Evolutionary conservation across 2,329 filamentous ascomycete species (phyloP).

Genomic region (Sporothrix globosa): DNA sequence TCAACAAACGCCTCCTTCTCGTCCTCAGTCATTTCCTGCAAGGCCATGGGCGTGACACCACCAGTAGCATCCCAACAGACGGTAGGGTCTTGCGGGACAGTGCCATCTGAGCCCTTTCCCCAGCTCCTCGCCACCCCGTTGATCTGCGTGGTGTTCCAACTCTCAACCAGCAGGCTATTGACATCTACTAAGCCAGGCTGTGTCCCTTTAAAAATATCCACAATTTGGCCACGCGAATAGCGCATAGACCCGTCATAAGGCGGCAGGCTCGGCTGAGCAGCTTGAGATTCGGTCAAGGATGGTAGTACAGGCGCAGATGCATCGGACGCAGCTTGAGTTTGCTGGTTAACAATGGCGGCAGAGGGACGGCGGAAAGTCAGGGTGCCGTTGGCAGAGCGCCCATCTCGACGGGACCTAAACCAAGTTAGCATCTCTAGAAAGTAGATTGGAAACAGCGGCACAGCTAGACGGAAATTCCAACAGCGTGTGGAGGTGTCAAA

Average conservation of each 20-base stretch:
- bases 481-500: background rate
- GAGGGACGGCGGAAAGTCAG: constrained; percentile 67
- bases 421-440: background rate
- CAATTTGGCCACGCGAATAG: constrained; percentile 78
- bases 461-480: background rate
- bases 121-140: constrained; percentile 71
- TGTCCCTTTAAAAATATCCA: constrained; percentile 67
- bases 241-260: constrained; percentile 57
- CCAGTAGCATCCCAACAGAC: constrained; percentile 86
- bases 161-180: constrained; percentile 69
- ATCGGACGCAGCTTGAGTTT: constrained; percentile 35
- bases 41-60: constrained; percentile 68
- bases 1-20: constrained; percentile 75
- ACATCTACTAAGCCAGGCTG: constrained; percentile 57
- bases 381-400: constrained; percentile 63
- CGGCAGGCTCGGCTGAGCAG: constrained; percentile 45
- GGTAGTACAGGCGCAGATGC: constrained; percentile 30
- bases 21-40: constrained; percentile 68
- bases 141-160: constrained; percentile 76
- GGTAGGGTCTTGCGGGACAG: constrained; percentile 78
- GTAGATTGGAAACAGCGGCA: background rate
- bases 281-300: constrained; percentile 41
- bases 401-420: constrained; percentile 62
- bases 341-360: constrained; percentile 55
- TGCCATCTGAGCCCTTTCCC: constrained; percentile 76